Percentiles rank a stretch among this genome's conserved stretches.
These are phyloP conservation scores for Lasiodiplodia hormozganensis DNA, from an alignment of 2,329 filamentous ascomycete species.

Conservation along the genomic window DNA sequence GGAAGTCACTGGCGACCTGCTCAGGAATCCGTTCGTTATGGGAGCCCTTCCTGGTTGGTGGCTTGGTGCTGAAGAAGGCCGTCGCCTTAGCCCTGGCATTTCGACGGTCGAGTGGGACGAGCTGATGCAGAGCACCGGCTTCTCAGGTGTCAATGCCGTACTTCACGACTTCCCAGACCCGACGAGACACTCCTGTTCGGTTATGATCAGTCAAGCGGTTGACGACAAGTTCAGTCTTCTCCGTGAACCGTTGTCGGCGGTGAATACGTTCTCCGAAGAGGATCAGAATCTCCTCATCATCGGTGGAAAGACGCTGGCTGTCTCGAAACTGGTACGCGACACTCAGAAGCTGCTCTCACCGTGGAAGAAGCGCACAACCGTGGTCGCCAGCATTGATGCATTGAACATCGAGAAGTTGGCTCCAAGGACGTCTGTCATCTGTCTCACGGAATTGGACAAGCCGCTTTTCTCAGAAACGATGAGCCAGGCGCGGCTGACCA, in stretches of 20 bases:
- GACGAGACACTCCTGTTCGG: background rate
- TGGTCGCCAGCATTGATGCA: conserved; percentile 1
- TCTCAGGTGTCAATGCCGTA: conserved; percentile 7
- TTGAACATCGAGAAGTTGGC: background rate
- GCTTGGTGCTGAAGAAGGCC: conserved; percentile 40
- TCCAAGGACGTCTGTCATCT: conserved; percentile 11
- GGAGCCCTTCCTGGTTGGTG: conserved; percentile 45
- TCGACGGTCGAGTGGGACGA: background rate
- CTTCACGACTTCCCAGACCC: background rate
- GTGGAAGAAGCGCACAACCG: background rate
- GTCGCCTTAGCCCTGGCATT: conserved; percentile 35
- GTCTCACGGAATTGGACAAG: conserved; percentile 7
- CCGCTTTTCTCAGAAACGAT: conserved; percentile 1
- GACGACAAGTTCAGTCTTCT: conserved; percentile 32
- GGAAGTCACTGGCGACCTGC: conserved; percentile 44
- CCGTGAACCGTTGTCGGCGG: conserved; percentile 28
- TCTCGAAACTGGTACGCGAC: conserved; percentile 7
- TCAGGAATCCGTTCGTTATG: background rate
- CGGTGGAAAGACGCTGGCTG: background rate
- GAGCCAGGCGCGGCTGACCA: background rate
- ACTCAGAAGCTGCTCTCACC: background rate
- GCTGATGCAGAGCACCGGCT: background rate
- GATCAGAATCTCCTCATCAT: background rate
- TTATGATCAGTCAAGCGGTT: conserved; percentile 33
- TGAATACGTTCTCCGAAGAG: too few relatives aligned